Evolutionary conservation across 768 basidiomycete species (phyloP).

Genomic region (Mycena galopus): DNA sequence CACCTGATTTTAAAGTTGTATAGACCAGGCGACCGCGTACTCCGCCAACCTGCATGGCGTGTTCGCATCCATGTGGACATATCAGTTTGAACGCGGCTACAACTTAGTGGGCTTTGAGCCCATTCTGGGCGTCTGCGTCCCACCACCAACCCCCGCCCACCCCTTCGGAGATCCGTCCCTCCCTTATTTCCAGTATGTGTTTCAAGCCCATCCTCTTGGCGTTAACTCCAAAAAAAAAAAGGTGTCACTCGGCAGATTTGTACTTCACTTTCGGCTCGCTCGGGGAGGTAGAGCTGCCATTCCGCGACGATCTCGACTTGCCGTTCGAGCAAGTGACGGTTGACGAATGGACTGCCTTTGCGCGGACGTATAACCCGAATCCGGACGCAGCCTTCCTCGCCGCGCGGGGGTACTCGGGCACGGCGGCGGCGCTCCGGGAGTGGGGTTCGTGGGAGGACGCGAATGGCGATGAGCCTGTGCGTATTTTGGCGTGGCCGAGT

Average conservation of each 20-base stretch:
- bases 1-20: constrained; percentile 43
- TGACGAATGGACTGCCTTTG: constrained; percentile 63
- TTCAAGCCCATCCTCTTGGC: constrained; percentile 38
- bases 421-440: constrained; percentile 44
- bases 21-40: constrained; percentile 63
- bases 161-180: constrained; percentile 61
- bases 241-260: too few relatives aligned
- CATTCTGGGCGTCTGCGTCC: constrained; percentile 57
- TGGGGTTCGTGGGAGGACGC: constrained; percentile 52
- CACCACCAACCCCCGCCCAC: constrained; percentile 54
- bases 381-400: constrained; percentile 55
- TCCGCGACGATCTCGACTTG: constrained; percentile 62
- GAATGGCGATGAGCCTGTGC: constrained; percentile 44
- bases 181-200: constrained; percentile 63
- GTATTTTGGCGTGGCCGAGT: constrained; percentile 50
- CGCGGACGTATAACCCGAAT: constrained; percentile 62
- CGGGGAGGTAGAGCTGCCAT: constrained; percentile 54
- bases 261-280: constrained; percentile 49
- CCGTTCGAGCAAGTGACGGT: constrained; percentile 57
- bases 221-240: too few relatives aligned
- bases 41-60: constrained; percentile 57
- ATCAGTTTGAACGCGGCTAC: constrained; percentile 63
- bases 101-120: constrained; percentile 55
- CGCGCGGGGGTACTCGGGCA: constrained; percentile 57
- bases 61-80: constrained; percentile 58